These are phyloP conservation scores for Vitis rupestris DNA, from an alignment of 164 flowering plant genomes.

Conservation along the genomic window DNA sequence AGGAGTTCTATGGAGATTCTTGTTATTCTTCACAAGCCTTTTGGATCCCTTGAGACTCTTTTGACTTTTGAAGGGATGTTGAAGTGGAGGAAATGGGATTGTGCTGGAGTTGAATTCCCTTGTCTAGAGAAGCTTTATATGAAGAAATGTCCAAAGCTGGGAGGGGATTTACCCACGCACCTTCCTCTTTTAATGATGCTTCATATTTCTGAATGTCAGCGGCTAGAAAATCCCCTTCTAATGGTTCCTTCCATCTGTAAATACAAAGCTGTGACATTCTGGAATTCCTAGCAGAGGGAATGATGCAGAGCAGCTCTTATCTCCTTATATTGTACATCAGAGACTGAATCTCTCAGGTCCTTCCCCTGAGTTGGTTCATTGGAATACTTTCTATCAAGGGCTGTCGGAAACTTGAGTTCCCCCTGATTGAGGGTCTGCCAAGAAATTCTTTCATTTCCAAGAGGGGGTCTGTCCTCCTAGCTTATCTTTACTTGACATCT, in stretches of 20 bases:
- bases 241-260: background rate
- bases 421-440: background rate
- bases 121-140: background rate
- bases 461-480: conserved; percentile 11
- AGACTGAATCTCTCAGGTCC: background rate
- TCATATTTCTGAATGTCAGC: background rate
- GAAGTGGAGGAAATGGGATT: background rate
- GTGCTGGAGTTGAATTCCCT: background rate
- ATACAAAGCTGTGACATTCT: no score
- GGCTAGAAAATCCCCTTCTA: conserved; percentile 1
- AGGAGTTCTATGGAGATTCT: no score
- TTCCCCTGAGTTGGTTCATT: conserved; percentile 3
- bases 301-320: no score
- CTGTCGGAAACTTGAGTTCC: background rate
- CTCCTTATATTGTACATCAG: no score
- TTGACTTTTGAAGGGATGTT: background rate
- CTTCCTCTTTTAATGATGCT: background rate
- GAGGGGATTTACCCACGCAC: background rate
- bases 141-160: background rate
- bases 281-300: no score
- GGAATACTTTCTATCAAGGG: conserved; percentile 1
- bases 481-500: conserved; percentile 8
- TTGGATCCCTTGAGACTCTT: no score
- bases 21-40: no score
- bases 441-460: conserved; percentile 13